These are phyloP conservation scores for Silene latifolia DNA, from an alignment of 148 eudicot genomes.

Conservation along the genomic window DNA sequence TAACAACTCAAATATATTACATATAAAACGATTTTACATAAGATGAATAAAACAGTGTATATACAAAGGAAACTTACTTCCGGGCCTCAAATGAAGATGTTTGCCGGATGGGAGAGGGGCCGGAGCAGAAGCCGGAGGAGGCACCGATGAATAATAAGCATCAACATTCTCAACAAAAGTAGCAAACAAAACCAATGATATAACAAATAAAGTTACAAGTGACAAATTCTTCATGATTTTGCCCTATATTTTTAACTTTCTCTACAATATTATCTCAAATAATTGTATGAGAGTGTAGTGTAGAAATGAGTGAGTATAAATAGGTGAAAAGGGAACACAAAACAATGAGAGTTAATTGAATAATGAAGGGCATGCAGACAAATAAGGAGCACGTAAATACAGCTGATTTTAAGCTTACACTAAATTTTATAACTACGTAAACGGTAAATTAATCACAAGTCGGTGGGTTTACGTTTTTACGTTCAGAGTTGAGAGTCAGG, in stretches of 20 bases:
- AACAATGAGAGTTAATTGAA: too few relatives aligned
- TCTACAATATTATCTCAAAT: background rate
- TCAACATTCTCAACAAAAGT: slow-evolving; percentile 16
- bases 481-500: background rate
- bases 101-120: slow-evolving; percentile 9
- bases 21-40: background rate
- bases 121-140: slow-evolving; percentile 7
- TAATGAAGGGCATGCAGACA: background rate
- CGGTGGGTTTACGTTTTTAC: background rate
- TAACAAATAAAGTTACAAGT: slow-evolving; percentile 1
- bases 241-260: background rate
- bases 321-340: background rate
- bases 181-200: slow-evolving; percentile 19
- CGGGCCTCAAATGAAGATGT: slow-evolving; percentile 14
- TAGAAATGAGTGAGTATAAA: background rate
- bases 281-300: background rate
- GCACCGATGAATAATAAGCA: slow-evolving; percentile 1
- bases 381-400: background rate
- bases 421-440: background rate
- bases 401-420: slow-evolving; percentile 3
- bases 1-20: too few relatives aligned
- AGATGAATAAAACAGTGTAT: background rate
- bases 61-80: background rate
- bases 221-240: slow-evolving; percentile 22
- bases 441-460: background rate